Percentiles rank a stretch among this genome's conserved stretches.
These are phyloP conservation scores for Candida palmyrensis DNA, from an alignment of 805 yeast genomes.

Conservation along the genomic window DNA sequence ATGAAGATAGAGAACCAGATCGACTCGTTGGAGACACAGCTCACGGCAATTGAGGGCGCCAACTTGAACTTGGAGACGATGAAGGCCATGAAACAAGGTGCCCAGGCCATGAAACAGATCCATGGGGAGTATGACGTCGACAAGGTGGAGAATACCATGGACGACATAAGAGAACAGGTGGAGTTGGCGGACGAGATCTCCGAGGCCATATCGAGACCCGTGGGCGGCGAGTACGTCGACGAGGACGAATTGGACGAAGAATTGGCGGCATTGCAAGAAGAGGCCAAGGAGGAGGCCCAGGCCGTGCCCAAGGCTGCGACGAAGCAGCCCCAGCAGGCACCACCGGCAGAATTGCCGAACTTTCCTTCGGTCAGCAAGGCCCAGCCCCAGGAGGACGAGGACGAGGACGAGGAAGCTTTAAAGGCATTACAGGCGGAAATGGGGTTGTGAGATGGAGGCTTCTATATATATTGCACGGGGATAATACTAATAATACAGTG, in stretches of 20 bases:
- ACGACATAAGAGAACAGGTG: slow-evolving; percentile 94
- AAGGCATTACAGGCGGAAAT: slow-evolving; percentile 79
- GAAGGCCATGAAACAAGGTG: slow-evolving; percentile 98
- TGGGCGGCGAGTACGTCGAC: slow-evolving; percentile 75
- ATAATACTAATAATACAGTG: no score
- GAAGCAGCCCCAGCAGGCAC: slow-evolving; percentile 8
- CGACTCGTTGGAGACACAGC: slow-evolving; percentile 83
- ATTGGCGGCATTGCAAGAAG: slow-evolving; percentile 81
- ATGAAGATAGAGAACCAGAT: slow-evolving; percentile 81
- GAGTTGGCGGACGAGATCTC: slow-evolving; percentile 92
- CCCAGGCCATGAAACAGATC: slow-evolving; percentile 92
- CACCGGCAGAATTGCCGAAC: slow-evolving; percentile 30
- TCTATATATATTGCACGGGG: no score
- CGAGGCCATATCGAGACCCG: slow-evolving; percentile 92
- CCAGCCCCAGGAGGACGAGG: slow-evolving; percentile 52
- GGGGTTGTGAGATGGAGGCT: no score
- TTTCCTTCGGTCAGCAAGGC: slow-evolving; percentile 41
- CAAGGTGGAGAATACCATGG: slow-evolving; percentile 97
- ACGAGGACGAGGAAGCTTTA: slow-evolving; percentile 80
- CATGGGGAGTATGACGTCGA: slow-evolving; percentile 94
- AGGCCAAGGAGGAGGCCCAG: slow-evolving; percentile 48
- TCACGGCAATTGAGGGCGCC: slow-evolving; percentile 88
- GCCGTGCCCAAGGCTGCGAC: slow-evolving; percentile 10
- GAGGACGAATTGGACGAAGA: slow-evolving; percentile 96
- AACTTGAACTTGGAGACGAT: slow-evolving; percentile 95